These are phyloP conservation scores for Cryptococcus sp. DNA, from an alignment of 1,284 basidiomycete species.

Conservation along the genomic window DNA sequence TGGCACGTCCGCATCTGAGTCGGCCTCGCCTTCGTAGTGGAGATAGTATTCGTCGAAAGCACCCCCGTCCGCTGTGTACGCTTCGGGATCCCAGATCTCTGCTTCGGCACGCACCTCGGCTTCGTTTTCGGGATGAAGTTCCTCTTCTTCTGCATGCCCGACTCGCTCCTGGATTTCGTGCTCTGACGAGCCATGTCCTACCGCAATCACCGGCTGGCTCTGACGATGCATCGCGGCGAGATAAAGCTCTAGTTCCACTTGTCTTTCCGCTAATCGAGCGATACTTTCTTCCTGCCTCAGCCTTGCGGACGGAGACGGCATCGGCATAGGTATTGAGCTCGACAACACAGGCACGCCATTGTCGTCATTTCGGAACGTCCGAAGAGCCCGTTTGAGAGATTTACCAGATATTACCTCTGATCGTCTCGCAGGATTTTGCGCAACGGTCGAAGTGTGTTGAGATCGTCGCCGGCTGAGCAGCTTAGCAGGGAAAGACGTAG, in stretches of 20 bases:
- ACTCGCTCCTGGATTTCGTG: background rate
- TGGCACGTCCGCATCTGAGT: too few species aligned
- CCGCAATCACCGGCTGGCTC: background rate
- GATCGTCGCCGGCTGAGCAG: conserved; percentile 16
- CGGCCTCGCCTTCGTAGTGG: conserved; percentile 6
- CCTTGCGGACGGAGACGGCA: background rate
- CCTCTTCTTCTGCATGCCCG: conserved; percentile 1
- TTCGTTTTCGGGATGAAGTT: background rate
- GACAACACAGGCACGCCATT: conserved; percentile 2
- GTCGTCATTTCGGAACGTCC: conserved; percentile 12
- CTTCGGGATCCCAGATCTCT: conserved; percentile 12
- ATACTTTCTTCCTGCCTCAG: conserved; percentile 2
- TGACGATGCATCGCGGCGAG: conserved; percentile 4
- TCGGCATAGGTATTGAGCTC: conserved; percentile 6
- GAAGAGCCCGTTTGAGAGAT: conserved; percentile 15
- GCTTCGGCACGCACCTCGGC: background rate
- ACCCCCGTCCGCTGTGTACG: conserved; percentile 3
- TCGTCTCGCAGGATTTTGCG: background rate
- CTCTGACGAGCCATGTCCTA: background rate
- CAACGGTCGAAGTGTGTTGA: background rate
- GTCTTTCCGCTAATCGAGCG: conserved; percentile 5
- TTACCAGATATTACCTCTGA: conserved; percentile 16
- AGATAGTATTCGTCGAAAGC: conserved; percentile 19
- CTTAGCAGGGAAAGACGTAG: conserved; percentile 21
- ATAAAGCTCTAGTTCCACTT: conserved; percentile 8